Evolutionary conservation across 2,329 filamentous ascomycete genomes (phyloP).

Genomic region (Apiospora kogelbergensis): DNA sequence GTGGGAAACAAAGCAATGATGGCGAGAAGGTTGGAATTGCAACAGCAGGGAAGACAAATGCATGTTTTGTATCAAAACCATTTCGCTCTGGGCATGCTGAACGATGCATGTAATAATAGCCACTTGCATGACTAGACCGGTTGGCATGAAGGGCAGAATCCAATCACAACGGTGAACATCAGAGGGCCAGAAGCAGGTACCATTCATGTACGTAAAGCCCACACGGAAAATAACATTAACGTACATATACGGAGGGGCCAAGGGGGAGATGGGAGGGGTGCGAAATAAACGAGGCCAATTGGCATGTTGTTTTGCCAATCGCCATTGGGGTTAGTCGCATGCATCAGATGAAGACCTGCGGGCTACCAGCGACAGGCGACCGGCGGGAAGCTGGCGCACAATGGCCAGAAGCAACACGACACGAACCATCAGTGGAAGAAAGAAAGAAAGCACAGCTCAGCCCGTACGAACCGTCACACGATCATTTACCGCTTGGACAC

Average conservation of each 20-base stretch:
- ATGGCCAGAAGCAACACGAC: background rate
- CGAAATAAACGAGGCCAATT: background rate
- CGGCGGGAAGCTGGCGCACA: background rate
- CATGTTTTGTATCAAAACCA: constrained; percentile 3
- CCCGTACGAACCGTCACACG: background rate
- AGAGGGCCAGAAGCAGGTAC: background rate
- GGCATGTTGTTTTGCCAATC: constrained; percentile 1
- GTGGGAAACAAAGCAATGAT: background rate
- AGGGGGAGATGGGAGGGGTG: background rate
- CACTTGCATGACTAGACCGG: constrained; percentile 3
- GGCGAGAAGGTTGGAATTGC: background rate
- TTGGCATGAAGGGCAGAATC: constrained; percentile 1
- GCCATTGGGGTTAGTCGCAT: background rate
- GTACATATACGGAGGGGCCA: background rate
- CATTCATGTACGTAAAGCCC: constrained; percentile 4
- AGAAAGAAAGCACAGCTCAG: background rate
- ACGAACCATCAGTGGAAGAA: background rate
- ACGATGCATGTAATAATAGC: constrained; percentile 5
- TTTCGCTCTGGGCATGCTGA: background rate
- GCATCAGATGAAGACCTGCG: background rate
- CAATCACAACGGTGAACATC: background rate
- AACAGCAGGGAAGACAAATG: constrained; percentile 7
- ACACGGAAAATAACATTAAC: constrained; percentile 1
- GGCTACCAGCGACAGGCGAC: background rate
- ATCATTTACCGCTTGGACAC: constrained; percentile 5